Evolutionary conservation across 257 asterid species (phyloP), one percentile per base, ranked within the genome.

Genomic region (Ligustrum vulgare): DNA sequence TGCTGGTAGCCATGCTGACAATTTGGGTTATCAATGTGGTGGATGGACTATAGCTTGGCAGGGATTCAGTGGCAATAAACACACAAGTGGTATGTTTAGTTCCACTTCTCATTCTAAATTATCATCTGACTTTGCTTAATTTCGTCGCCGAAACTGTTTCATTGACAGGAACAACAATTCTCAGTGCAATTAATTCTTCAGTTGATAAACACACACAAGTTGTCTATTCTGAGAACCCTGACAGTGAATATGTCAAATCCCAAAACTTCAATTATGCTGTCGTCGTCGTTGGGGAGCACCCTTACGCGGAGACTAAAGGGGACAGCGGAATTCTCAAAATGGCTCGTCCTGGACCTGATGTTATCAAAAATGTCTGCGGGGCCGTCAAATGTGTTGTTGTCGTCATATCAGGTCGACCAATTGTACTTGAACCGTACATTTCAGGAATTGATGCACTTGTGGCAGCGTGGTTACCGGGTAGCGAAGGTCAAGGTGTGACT

Each of bases 391-490:
- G 98, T 18, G 85, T 88, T 0, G 97, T 92, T 63, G 65, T 92
- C 79, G 6, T 87, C 66, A 58, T 92, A 65, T 91, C 97, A 20
- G 97, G 98, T 32, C 87, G 94, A 45, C 98, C 98, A 22, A 72
- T 93, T 25, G 90, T 86, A 75, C 81, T 93, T 13, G 90, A 88
- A 73, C 93, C 94, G 12, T 88, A 87, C 78, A 70, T 92, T 51
- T 73, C 88, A 8, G 65, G 72, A 11, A 85, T 90, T 2, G 92
- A 89, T 70, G 98, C 94, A 76, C 89, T 91, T 35, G 89, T 93
- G 54, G 96, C 97, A 36, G 98, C 98, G 25, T 93, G 97, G 98
- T 71, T 92, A 58, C 98, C 98, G 4, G 97, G 98, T 51, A 86
- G 83, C 56, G 98, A 93, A 91, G 98, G 97, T 23, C 91, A 79